Evolutionary conservation across 306 rosid species (phyloP).

Genomic region (Leucaena leucocephala): DNA sequence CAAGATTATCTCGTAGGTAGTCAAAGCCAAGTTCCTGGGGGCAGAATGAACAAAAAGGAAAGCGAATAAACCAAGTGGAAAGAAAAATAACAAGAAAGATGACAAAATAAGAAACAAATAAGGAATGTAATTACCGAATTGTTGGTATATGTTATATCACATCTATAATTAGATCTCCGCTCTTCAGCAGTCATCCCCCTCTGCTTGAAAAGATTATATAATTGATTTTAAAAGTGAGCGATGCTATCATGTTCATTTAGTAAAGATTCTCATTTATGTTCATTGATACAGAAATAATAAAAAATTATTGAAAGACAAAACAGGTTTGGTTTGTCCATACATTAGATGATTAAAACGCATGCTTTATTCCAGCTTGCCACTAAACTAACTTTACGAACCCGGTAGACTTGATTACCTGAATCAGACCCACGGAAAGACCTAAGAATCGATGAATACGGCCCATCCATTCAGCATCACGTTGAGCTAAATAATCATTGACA

Average conservation of each 20-base stretch:
- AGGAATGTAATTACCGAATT: conserved; percentile 71
- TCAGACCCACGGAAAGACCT: conserved; percentile 95
- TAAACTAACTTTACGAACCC: conserved; percentile 15
- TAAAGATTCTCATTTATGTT: conserved; percentile 15
- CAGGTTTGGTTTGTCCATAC: neutral
- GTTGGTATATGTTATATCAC: conserved; percentile 93
- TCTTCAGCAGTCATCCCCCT: conserved; percentile 73
- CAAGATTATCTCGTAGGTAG: conserved; percentile 95
- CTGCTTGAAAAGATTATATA: conserved; percentile 52
- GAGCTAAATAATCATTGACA: conserved; percentile 96
- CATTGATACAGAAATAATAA: neutral
- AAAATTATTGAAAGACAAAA: neutral
- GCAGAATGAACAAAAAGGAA: conserved; percentile 10
- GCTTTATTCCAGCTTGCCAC: conserved; percentile 24
- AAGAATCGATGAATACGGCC: conserved; percentile 94
- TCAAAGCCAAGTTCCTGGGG: conserved; percentile 96
- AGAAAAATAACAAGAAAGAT: conserved; percentile 37
- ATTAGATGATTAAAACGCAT: conserved; percentile 8
- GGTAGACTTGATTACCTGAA: conserved; percentile 63
- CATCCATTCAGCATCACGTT: conserved; percentile 99
- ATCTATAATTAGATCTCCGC: conserved; percentile 76
- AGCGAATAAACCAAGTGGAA: conserved; percentile 25
- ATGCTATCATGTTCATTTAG: conserved; percentile 14
- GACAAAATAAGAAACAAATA: conserved; percentile 12
- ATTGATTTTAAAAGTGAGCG: conserved; percentile 19